phyloP scores from a whole-genome alignment of 257 asterid species.

The Solanum sejunctum region DNA sequence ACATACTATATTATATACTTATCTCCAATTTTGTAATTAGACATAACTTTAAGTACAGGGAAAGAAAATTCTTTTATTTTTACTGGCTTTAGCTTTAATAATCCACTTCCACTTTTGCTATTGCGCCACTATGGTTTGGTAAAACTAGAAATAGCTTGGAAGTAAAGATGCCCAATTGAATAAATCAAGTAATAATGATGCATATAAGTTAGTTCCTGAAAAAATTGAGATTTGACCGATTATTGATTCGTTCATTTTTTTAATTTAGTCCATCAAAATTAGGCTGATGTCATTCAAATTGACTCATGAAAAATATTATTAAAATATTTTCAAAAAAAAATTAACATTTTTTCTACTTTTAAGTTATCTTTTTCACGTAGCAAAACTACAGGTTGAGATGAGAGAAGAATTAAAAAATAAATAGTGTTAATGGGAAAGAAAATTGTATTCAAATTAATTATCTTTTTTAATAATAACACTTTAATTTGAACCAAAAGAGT shows the following conservation, averaged over 20 bases:
- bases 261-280: neutral
- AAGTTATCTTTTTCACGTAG: neutral
- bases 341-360: neutral
- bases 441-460: neutral
- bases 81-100: slow-evolving; percentile 20
- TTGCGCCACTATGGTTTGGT: slow-evolving; percentile 17
- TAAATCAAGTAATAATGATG: neutral
- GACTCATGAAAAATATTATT: neutral
- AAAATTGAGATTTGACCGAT: neutral
- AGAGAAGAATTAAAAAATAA: neutral
- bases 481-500: neutral
- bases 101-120: slow-evolving; percentile 7
- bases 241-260: too few species aligned
- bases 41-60: neutral
- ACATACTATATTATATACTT: neutral
- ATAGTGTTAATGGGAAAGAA: neutral
- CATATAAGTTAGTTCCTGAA: neutral
- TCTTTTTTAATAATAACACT: neutral
- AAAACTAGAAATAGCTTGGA: slow-evolving; percentile 10
- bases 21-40: neutral
- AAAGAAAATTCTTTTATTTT: neutral
- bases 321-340: neutral
- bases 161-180: neutral
- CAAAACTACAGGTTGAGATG: neutral
- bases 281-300: neutral